These are phyloP conservation scores for Sporisorium scitamineum DNA, from an alignment of 1,284 basidiomycete genomes.

Conservation along the genomic window DNA sequence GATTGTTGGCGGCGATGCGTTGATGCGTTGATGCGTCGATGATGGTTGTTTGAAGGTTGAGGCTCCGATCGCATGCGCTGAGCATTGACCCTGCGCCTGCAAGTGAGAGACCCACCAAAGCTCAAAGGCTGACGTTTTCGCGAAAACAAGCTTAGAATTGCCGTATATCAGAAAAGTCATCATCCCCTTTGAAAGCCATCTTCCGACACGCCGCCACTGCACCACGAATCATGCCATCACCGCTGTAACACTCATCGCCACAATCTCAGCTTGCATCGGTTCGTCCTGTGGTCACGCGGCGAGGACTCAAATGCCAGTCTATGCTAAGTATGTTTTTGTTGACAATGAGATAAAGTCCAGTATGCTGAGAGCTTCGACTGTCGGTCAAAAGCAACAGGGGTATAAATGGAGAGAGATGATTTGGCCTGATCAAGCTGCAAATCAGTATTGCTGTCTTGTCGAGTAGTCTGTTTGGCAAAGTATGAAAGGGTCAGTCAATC, in stretches of 20 bases:
- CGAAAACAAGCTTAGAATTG: no score
- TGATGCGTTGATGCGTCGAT: neutral
- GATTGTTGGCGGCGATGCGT: neutral
- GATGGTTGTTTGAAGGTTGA: neutral
- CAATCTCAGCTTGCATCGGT: no score
- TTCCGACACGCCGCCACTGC: no score
- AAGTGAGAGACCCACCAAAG: no score
- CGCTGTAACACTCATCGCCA: no score
- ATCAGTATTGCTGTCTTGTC: constrained; percentile 59
- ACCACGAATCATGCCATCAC: no score
- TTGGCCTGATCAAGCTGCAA: neutral
- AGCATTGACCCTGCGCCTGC: neutral
- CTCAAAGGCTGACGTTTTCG: no score
- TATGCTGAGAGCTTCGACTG: neutral
- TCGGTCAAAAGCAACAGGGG: constrained; percentile 6
- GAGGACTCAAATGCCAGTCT: neutral
- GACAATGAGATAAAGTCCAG: constrained; percentile 10
- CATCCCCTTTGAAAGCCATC: neutral
- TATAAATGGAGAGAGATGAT: constrained; percentile 8
- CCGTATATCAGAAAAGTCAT: no score
- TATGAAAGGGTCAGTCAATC: neutral
- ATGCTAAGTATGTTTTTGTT: neutral
- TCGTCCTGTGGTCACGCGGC: no score
- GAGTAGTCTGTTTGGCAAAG: constrained; percentile 51
- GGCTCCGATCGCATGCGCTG: neutral